phyloP scores from a whole-genome alignment of 2,329 filamentous ascomycete species.

The Didymella exigua region DNA sequence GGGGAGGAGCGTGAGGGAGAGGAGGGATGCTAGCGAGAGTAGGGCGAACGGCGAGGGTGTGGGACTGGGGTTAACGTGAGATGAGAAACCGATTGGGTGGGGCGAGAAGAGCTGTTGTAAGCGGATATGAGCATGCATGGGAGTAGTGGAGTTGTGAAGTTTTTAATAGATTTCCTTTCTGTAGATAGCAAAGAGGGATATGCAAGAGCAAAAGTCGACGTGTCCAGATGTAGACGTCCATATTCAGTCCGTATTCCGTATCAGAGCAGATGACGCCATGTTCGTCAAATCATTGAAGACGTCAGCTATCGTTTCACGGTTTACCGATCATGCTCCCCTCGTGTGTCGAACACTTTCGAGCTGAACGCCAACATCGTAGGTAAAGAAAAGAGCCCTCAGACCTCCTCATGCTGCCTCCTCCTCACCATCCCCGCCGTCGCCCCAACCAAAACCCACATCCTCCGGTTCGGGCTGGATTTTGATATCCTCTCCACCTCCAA shows the following conservation, averaged over 20 bases:
- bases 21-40: conserved; percentile 6
- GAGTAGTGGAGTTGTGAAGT: background rate
- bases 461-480: background rate
- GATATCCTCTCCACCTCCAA: background rate
- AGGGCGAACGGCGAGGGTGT: conserved; percentile 18
- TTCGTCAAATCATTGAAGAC: too few species aligned
- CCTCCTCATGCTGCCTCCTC: background rate
- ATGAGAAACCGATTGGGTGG: background rate
- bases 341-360: background rate
- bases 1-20: conserved; percentile 47
- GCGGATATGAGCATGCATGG: conserved; percentile 1
- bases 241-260: background rate
- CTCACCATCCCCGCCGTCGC: background rate
- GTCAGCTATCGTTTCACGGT: too few species aligned
- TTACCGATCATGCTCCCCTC: background rate
- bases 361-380: background rate
- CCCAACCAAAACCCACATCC: background rate
- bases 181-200: conserved; percentile 7
- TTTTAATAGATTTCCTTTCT: conserved; percentile 12
- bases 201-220: background rate
- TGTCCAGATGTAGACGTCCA: background rate
- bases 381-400: background rate
- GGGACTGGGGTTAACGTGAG: conserved; percentile 4
- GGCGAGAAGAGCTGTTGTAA: background rate
- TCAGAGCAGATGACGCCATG: background rate